Conservation (phyloP, 1,284 basidiomycete species). For the Leccinum proliferum region DNA sequence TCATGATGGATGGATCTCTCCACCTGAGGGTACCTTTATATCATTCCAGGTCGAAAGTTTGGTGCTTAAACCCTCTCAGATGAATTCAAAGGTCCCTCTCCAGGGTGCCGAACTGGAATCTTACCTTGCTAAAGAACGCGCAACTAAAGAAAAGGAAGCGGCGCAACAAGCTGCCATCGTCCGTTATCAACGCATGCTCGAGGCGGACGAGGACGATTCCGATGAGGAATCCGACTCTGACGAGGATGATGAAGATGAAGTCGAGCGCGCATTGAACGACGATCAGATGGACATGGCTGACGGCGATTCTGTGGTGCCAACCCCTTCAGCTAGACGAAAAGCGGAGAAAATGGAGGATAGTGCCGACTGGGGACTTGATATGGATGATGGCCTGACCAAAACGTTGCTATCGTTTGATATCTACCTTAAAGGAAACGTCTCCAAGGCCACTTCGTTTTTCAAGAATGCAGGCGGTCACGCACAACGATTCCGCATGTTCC, state of each 20-base stretch:
- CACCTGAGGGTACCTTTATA: constrained; percentile 53
- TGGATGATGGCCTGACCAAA: constrained; percentile 67
- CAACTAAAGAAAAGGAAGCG: constrained; percentile 80
- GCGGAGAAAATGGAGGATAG: constrained; percentile 47
- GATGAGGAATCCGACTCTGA: constrained; percentile 57
- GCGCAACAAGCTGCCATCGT: constrained; percentile 83
- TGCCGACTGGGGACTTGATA: constrained; percentile 64
- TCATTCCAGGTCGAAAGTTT: neutral
- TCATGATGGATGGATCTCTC: constrained; percentile 71
- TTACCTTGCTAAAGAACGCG: constrained; percentile 73
- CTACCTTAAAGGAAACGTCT: constrained; percentile 91
- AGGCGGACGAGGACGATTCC: constrained; percentile 75
- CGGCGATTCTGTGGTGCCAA: constrained; percentile 24
- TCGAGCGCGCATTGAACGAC: constrained; percentile 52
- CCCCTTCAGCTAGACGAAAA: constrained; percentile 33
- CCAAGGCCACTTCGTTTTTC: constrained; percentile 79
- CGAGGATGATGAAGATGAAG: constrained; percentile 50
- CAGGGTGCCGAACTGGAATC: constrained; percentile 83
- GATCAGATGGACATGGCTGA: constrained; percentile 42
- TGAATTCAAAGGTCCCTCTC: constrained; percentile 86
- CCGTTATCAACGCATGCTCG: constrained; percentile 83
- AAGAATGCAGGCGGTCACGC: constrained; percentile 63
- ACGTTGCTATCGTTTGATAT: constrained; percentile 90
- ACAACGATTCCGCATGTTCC: constrained; percentile 94
- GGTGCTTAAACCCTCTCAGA: constrained; percentile 39